Percentiles rank a stretch among this genome's conserved stretches.
Conservation (phyloP, 208 protist genomes). For the Wallacemonas sp. region DNA sequence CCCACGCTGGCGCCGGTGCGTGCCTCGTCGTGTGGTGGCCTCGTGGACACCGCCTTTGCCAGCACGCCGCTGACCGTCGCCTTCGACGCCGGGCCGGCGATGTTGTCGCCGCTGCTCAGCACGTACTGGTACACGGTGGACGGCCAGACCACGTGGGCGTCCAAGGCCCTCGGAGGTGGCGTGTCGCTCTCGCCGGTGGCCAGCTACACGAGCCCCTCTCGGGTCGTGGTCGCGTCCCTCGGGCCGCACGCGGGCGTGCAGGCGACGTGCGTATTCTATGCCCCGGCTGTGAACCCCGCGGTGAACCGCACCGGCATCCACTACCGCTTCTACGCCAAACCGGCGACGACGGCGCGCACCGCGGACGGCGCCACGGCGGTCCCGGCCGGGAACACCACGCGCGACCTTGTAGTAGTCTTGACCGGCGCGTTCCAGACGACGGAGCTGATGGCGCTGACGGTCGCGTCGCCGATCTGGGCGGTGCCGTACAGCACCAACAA, state of each 20-base stretch:
- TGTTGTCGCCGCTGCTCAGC: slow-evolving; percentile 19
- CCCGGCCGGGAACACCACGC: not conserved
- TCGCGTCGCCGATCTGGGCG: slow-evolving; percentile 27
- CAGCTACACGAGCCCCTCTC: slow-evolving; percentile 16
- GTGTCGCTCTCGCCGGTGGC: slow-evolving; percentile 22
- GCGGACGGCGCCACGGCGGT: slow-evolving; percentile 8
- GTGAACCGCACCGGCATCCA: not conserved
- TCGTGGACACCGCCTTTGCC: slow-evolving; percentile 15
- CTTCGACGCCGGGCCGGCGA: slow-evolving; percentile 11
- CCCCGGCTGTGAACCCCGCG: slow-evolving; percentile 21
- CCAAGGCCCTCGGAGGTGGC: slow-evolving; percentile 14
- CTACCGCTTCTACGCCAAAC: slow-evolving; percentile 37
- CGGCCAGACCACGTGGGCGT: slow-evolving; percentile 11
- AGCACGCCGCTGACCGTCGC: slow-evolving; percentile 11
- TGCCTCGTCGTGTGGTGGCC: slow-evolving; percentile 24
- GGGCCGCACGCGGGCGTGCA: slow-evolving; percentile 25
- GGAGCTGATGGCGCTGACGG: slow-evolving; percentile 12
- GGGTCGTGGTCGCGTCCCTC: slow-evolving; percentile 37
- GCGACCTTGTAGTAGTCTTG: slow-evolving; percentile 8
- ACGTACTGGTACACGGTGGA: slow-evolving; percentile 25
- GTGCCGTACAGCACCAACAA: slow-evolving; percentile 10
- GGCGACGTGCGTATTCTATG: slow-evolving; percentile 55
- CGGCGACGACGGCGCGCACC: not conserved
- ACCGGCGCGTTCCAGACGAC: slow-evolving; percentile 15
- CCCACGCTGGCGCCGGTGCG: slow-evolving; percentile 8